A percentile compares a stretch with the other conserved stretches of the same genome.
phyloP scores from a whole-genome alignment of 192 early-diverging fungal genomes.

The Phlyctochytrium arcticum region DNA sequence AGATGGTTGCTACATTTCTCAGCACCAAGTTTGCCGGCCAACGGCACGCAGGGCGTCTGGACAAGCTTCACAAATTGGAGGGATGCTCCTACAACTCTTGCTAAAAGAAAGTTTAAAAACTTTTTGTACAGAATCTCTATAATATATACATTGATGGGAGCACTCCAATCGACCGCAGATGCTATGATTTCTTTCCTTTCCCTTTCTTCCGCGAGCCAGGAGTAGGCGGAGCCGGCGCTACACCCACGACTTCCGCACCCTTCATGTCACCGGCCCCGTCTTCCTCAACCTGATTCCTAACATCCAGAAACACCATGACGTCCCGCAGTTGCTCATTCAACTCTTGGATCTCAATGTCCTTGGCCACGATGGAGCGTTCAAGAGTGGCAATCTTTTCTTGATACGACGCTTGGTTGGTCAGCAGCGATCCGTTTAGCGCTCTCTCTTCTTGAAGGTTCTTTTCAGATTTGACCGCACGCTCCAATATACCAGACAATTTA shows the following conservation, averaged over 20 bases:
- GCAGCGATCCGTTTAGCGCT: slow-evolving; percentile 51
- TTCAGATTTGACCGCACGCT: slow-evolving; percentile 49
- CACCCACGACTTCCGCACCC: slow-evolving; percentile 12
- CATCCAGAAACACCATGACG: slow-evolving; percentile 82
- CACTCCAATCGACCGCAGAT: too few species aligned
- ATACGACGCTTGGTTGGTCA: slow-evolving; percentile 62
- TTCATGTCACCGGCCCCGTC: slow-evolving; percentile 1
- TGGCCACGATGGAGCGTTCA: slow-evolving; percentile 50
- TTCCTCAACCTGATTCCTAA: slow-evolving; percentile 59
- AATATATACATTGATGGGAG: not conserved
- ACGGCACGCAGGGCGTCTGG: slow-evolving; percentile 17
- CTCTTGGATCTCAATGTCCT: slow-evolving; percentile 60
- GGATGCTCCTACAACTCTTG: slow-evolving; percentile 47
- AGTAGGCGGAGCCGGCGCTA: slow-evolving; percentile 8
- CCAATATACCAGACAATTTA: slow-evolving; percentile 55
- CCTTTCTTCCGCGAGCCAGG: not conserved
- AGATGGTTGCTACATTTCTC: slow-evolving; percentile 30
- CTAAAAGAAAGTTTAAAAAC: not conserved
- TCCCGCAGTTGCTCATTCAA: slow-evolving; percentile 86
- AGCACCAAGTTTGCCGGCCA: slow-evolving; percentile 24
- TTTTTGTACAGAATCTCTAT: not conserved
- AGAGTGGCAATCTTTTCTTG: slow-evolving; percentile 50
- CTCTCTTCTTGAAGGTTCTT: slow-evolving; percentile 69
- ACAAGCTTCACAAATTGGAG: slow-evolving; percentile 21
- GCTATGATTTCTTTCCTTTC: slow-evolving; percentile 11